Conservation (phyloP, 2,329 filamentous ascomycete genomes). For the Eurotiales sp. region DNA sequence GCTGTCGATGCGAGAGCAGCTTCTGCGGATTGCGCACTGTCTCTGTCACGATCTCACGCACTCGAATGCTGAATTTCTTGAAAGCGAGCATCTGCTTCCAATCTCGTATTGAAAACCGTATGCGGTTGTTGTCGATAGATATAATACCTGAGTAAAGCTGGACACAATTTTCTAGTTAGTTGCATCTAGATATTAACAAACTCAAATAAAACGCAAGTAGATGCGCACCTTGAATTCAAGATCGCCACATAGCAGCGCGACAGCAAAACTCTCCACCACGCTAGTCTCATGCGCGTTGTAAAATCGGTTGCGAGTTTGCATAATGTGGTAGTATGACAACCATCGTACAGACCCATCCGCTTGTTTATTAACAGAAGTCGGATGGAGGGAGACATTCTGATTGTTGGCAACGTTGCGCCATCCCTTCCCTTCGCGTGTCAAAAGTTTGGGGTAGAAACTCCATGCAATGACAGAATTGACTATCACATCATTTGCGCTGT, state of each 20-base stretch:
- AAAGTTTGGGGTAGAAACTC: slow-evolving; percentile 92
- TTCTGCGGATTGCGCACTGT: slow-evolving; percentile 54
- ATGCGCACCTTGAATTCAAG: slow-evolving; percentile 72
- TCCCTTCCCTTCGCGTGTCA: slow-evolving; percentile 78
- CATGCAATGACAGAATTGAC: slow-evolving; percentile 81
- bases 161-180: background rate
- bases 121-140: slow-evolving; percentile 79
- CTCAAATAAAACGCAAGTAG: background rate
- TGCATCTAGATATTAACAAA: background rate
- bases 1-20: slow-evolving; percentile 57
- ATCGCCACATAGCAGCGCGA: slow-evolving; percentile 82
- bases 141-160: slow-evolving; percentile 84
- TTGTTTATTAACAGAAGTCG: slow-evolving; percentile 82
- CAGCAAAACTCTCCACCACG: slow-evolving; percentile 73
- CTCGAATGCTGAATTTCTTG: slow-evolving; percentile 69
- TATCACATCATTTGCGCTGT: slow-evolving; percentile 76
- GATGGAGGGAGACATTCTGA: slow-evolving; percentile 81
- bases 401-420: slow-evolving; percentile 92
- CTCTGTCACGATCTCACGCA: slow-evolving; percentile 70
- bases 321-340: slow-evolving; percentile 94
- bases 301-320: slow-evolving; percentile 76
- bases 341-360: slow-evolving; percentile 58
- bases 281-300: slow-evolving; percentile 91
- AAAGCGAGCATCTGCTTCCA: slow-evolving; percentile 92
- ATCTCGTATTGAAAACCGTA: slow-evolving; percentile 76